Base-by-base conservation (phyloP, 2,329 filamentous ascomycete genomes). In the Sporothrix protearum region DNA sequence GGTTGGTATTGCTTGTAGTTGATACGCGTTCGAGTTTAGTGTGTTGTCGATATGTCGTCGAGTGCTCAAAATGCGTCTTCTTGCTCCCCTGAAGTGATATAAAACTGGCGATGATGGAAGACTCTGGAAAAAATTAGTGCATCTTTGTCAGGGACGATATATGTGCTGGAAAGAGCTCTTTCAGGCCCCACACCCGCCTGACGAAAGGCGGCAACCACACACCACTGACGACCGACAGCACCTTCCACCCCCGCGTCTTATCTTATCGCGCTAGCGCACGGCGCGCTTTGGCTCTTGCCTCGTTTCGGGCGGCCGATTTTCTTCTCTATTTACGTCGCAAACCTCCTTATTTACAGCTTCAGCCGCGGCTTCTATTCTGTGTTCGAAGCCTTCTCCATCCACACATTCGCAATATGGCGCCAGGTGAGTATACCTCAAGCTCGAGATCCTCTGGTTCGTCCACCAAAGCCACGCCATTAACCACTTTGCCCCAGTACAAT, bases 401-500 rank as follows among this genome's bases (percentile, higher is more conserved):
- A 47, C 42, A 47, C 42, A 47, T 19, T 19, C 42, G 14, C 45
- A 73, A 28, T 8, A 75, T 75, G 74, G 74, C 74, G 25, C 74
- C 74, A 33, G 68, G 74, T 75, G 68, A 8, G 74, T 63, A 2
- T 1, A 28, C 16, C 3, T 36, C 36, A 8, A 36, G 19, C 8
- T 6, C 8, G 2, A 22, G 7, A 6, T 28, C 14, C 22, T 14
- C 66, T n/a, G n/a, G n/a, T n/a, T n/a, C n/a, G n/a, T n/a, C n/a
- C n/a, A n/a, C n/a, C n/a, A n/a, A n/a, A 16, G 5, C 22, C 16
- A 2, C 7, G 12, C 19, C 25, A n/a, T 28, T 51, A 22, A 67
- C 28, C 19, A 5, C 8, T 14, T 19, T n/a, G 51, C 30, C 22
- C 14, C 64, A 66, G 70, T 72, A 33, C 75, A 76, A 69, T 94